Evolutionary conservation across 2,329 filamentous ascomycete genomes (phyloP), one percentile per base, ranked within the genome.

Genomic region (Aciculosporium take): DNA sequence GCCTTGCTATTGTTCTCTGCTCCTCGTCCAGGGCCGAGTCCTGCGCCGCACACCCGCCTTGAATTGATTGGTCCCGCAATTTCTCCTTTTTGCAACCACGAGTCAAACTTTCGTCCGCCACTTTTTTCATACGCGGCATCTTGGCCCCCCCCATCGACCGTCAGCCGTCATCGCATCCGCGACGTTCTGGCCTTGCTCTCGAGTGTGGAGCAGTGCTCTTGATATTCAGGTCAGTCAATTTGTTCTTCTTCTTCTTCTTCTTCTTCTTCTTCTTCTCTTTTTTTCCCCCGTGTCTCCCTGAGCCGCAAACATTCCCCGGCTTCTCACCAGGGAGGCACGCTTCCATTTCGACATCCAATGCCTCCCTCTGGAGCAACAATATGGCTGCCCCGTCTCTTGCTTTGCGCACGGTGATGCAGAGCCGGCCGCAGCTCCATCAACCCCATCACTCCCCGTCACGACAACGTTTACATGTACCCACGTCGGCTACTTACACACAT

Each of bases 1-100:
- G 32, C 4, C n/a, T 41, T 44, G 24, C 15, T 38, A 35, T 44
- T 44, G 39, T 41, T 44, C 34, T 38, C 18, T 15, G 5, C 13
- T 24, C 37, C 7, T 28, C 10, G 30, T 39, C 27, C 34, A 35
- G 39, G 39, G 38, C 27, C 39, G 29, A 34, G 34, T 20, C 24
- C n/a, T 25, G n/a, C 17, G 29, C 17, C 30, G 8, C 34, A 10
- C 29, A 27, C 34, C 39, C 21, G 38, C 42, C 23, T 23, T 31
- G 12, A 28, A 30, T 28, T 41, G 39, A 41, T 41, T 44, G 42
- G 42, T 39, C 42, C 42, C 34, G 20, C 42, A 34, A 29, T 44
- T 25, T 15, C 39, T 41, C 42, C 42, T 41, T 41, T n/a, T 44
- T 12, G 31, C 38, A 28, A 41, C 42, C 38, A 44, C 39, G 38